Percentiles rank a stretch among this genome's conserved stretches.
Evolutionary conservation across 164 flowering plant species (phyloP).

Genomic region (Chimonanthus salicifolius): DNA sequence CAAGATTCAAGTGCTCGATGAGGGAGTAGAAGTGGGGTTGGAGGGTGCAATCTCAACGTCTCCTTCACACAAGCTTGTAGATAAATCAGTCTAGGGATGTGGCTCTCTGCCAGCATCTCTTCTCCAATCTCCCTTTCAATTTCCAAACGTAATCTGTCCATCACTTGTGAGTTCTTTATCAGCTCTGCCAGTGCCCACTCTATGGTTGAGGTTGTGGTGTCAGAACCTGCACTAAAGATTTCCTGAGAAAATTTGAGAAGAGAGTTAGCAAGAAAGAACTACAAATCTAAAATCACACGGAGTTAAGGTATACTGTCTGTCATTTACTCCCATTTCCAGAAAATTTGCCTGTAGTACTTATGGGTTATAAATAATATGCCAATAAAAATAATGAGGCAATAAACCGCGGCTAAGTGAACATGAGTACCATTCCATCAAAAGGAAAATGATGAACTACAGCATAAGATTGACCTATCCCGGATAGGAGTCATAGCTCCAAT

Average conservation of each 20-base stretch:
- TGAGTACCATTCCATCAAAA: not conserved
- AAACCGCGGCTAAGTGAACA: not conserved
- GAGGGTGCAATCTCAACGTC: slow-evolving; percentile 20
- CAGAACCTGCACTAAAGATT: slow-evolving; percentile 25
- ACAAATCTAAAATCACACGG: too few species aligned
- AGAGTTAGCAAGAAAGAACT: too few species aligned
- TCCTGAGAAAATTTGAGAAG: slow-evolving; percentile 12
- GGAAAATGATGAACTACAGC: too few species aligned
- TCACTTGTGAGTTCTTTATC: slow-evolving; percentile 16
- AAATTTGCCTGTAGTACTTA: not conserved
- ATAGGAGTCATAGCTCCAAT: too few species aligned
- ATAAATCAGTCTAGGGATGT: slow-evolving; percentile 14
- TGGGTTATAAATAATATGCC: not conserved
- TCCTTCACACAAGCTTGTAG: slow-evolving; percentile 22
- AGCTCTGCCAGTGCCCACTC: slow-evolving; percentile 32
- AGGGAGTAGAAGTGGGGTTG: slow-evolving; percentile 14
- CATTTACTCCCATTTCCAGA: not conserved
- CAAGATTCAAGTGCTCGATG: slow-evolving; percentile 8
- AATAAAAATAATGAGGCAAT: not conserved
- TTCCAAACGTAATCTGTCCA: slow-evolving; percentile 1
- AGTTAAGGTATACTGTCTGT: not conserved
- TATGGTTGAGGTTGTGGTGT: slow-evolving; percentile 18
- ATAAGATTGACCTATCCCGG: too few species aligned
- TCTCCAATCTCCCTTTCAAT: not conserved
- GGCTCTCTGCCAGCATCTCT: slow-evolving; percentile 10